Base-by-base conservation (phyloP, 169 alveolate species). In the Plasmodium ovale region DNA sequence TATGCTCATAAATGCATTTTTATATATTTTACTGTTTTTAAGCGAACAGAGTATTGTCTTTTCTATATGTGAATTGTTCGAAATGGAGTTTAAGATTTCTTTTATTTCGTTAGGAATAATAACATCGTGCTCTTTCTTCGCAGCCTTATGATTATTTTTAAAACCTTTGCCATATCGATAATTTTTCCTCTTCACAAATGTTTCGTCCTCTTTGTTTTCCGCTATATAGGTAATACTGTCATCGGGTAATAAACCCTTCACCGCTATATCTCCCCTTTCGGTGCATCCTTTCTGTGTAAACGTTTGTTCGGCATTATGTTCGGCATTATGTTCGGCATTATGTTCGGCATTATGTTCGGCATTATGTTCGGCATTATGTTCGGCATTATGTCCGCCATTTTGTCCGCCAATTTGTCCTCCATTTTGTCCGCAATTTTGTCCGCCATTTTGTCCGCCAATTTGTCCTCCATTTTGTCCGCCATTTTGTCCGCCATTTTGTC, bases 1-100 rank as follows among this genome's bases (percentile, higher is more conserved):
- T 39, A 97, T 87, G 37, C 82, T 88, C 64, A 92, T 68, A 54
- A 97, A 93, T 31, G 97, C 96, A 53, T 96, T 92, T 68, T 93
- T 93, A 39, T 92, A 92, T 6, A 91, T 93, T 59, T 88, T 62
- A 70, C 84, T 88, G 14, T 87, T 68, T 60, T 79, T 88, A 67
- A 93, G 33, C 12, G 94, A 92, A 37, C 54, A 87, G 51, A 93
- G 49, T 4, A 93, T 53, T 6, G 73, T 89, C 51, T 88, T 88
- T 87, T 93, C 96, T 58, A 93, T 88, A 72, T 77, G 87, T 31
- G 92, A 72, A 23, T 69, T 10, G 14, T 39, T 82, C 31, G 90
- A 39, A 35, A 82, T 82, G 31, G 90, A 64, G 27, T 82, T 82
- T 19, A 82, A n/a, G 4, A 82, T 68, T 37, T 54, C 64, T 42